Conservation (phyloP, 2,329 filamentous ascomycete genomes). For the Zarea fungicola region DNA sequence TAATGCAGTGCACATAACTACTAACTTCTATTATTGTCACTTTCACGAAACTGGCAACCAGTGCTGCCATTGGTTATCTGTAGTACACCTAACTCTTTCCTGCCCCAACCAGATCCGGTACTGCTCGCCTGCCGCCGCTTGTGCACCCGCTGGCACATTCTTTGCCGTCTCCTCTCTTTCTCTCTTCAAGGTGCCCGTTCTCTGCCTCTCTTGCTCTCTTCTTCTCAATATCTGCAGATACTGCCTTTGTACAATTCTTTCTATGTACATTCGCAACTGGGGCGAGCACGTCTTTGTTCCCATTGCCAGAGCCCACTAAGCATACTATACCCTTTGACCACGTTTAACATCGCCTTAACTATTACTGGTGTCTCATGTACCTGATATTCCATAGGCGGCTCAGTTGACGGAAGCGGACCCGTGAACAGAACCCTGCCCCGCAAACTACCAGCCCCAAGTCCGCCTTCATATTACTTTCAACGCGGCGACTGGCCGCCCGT, state of each 20-base stretch:
- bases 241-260: too few species aligned
- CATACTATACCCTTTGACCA: too few species aligned
- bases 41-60: neutral
- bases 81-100: neutral
- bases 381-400: too few species aligned
- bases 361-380: too few species aligned
- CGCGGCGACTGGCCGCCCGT: neutral
- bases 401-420: conserved; percentile 10
- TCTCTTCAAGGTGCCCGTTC: neutral
- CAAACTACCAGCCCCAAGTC: conserved; percentile 6
- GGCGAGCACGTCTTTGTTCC: neutral
- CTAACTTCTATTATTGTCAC: neutral
- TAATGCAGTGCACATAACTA: neutral
- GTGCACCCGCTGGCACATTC: neutral
- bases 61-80: neutral
- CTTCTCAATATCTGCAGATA: neutral
- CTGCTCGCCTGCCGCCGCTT: neutral
- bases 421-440: conserved; percentile 7
- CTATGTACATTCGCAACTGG: neutral
- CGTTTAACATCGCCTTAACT: neutral
- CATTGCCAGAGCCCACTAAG: neutral
- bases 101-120: neutral
- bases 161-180: neutral
- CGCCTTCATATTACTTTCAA: conserved; percentile 5
- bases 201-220: neutral